Conservation (phyloP, 1,284 basidiomycete species). For the Sanghuangporus sanghuang region DNA sequence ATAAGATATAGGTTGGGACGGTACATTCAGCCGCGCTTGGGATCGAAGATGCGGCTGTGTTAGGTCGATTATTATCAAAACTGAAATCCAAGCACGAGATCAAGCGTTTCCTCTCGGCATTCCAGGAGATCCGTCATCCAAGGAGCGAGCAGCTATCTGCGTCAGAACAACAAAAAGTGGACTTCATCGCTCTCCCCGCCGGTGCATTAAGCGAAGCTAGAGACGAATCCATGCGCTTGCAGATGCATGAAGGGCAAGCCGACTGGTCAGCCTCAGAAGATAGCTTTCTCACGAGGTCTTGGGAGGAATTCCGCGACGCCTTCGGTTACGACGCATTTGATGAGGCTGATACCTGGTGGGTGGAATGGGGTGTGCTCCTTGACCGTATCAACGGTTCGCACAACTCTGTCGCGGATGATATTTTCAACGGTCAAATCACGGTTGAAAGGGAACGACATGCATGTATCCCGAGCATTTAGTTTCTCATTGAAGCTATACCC, state of each 20-base stretch:
- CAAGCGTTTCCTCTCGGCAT: constrained; percentile 41
- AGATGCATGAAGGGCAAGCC: not conserved
- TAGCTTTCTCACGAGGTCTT: not conserved
- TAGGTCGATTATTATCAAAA: constrained; percentile 53
- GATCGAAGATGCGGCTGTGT: constrained; percentile 51
- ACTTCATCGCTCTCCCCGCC: not conserved
- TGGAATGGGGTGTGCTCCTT: constrained; percentile 12
- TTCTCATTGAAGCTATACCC: too few species aligned
- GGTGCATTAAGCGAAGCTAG: constrained; percentile 35
- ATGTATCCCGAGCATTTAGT: not conserved
- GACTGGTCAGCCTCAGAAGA: not conserved
- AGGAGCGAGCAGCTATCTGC: constrained; percentile 31
- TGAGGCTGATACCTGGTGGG: constrained; percentile 15
- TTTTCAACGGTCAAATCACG: not conserved
- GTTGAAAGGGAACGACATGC: not conserved
- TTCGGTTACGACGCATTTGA: constrained; percentile 16
- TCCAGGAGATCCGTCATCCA: constrained; percentile 42
- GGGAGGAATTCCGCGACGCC: constrained; percentile 11
- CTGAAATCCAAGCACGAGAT: constrained; percentile 46
- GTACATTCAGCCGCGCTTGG: constrained; percentile 17
- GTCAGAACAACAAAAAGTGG: constrained; percentile 1
- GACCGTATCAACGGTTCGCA: constrained; percentile 4
- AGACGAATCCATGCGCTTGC: constrained; percentile 23
- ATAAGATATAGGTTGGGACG: not conserved
- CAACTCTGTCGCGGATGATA: not conserved